Percentiles rank a stretch among this genome's conserved stretches.
Conservation (phyloP, 306 rosid genomes). For the Adenanthera pavonina region DNA sequence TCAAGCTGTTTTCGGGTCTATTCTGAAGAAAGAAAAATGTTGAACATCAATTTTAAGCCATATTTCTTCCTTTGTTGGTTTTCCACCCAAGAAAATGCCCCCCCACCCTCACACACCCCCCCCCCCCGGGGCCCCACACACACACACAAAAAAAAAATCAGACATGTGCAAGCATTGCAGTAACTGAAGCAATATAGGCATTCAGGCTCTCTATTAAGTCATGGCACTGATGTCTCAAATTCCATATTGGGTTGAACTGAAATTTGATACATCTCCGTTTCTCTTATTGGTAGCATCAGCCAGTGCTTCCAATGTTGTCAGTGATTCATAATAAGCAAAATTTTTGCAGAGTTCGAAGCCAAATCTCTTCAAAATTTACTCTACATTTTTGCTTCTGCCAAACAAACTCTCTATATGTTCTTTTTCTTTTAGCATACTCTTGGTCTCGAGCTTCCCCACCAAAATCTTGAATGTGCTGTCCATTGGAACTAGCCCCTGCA, state of each 20-base stretch:
- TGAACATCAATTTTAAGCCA: not conserved
- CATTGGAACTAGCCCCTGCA: constrained; percentile 50
- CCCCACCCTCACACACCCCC: too few relatives aligned
- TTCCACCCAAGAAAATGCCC: not conserved
- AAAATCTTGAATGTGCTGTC: constrained; percentile 49
- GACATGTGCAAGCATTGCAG: not conserved
- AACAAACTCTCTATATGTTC: constrained; percentile 56
- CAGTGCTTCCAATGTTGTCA: not conserved
- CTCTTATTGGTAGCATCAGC: not conserved
- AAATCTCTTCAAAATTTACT: not conserved
- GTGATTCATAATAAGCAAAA: not conserved
- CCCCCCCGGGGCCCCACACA: too few relatives aligned
- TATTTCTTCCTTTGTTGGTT: not conserved
- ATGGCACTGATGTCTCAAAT: not conserved
- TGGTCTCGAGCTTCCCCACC: constrained; percentile 58
- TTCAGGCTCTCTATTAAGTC: not conserved
- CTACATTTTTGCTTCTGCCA: not conserved
- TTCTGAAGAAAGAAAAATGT: not conserved
- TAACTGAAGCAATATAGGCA: not conserved
- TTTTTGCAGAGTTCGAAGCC: not conserved
- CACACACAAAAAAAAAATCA: too few relatives aligned
- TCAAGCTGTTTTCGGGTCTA: not conserved
- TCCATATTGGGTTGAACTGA: not conserved
- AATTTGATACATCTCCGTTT: not conserved
- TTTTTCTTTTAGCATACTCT: constrained; percentile 63